A percentile compares a stretch with the other conserved stretches of the same genome.
Evolutionary conservation across 2,329 filamentous ascomycete genomes (phyloP).

Genomic region (Thielaviopsis cerberus): DNA sequence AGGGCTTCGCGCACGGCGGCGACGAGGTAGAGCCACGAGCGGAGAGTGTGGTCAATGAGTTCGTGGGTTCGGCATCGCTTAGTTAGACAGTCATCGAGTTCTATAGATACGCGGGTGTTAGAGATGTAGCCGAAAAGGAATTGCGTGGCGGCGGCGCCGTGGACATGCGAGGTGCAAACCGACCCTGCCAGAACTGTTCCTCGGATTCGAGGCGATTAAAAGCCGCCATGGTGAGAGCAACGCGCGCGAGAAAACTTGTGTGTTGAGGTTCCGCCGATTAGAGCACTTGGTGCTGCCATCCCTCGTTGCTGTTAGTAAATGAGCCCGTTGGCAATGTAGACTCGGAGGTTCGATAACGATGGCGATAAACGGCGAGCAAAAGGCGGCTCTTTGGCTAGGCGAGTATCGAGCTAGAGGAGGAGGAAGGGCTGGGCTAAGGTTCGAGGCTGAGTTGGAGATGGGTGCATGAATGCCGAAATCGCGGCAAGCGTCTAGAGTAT

Average conservation of each 20-base stretch:
- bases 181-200: conserved; percentile 79
- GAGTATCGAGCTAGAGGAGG: not conserved
- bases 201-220: conserved; percentile 26
- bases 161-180: conserved; percentile 14
- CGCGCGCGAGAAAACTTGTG: not conserved
- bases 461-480: not conserved
- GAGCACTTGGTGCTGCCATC: not conserved
- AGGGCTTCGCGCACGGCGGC: conserved; percentile 59
- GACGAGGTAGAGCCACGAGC: conserved; percentile 65
- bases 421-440: not conserved
- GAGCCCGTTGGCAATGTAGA: not conserved
- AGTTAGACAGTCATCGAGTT: conserved; percentile 29
- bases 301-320: not conserved
- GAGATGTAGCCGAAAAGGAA: not conserved
- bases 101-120: conserved; percentile 18
- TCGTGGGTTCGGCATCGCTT: conserved; percentile 33
- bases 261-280: not conserved
- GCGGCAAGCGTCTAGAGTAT: no score
- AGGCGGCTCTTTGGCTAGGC: not conserved
- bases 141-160: not conserved
- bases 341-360: not conserved
- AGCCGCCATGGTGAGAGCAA: conserved; percentile 1
- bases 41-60: conserved; percentile 64
- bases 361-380: not conserved
- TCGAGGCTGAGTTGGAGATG: not conserved